Conservation (phyloP, 768 basidiomycete genomes). For the Dioszegia crocea region DNA sequence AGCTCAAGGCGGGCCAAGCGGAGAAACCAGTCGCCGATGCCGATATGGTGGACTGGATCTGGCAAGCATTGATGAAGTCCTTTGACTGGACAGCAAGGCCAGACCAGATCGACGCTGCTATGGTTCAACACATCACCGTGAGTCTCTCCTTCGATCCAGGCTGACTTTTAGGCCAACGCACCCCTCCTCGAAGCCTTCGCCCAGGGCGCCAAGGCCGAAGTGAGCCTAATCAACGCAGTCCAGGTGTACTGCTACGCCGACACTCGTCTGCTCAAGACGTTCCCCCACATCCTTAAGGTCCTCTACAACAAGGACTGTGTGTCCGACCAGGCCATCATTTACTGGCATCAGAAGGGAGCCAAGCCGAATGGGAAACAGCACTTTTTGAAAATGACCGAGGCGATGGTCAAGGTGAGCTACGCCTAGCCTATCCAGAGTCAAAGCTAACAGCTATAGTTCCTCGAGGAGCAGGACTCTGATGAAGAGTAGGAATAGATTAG, state of each 20-base stretch:
- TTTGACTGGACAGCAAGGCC: conserved; percentile 85
- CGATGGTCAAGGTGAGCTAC: conserved; percentile 72
- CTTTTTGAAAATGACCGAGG: conserved; percentile 81
- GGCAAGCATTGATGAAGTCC: conserved; percentile 82
- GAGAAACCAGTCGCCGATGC: conserved; percentile 77
- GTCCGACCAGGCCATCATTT: conserved; percentile 92
- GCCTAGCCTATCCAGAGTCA: not conserved
- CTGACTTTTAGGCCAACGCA: conserved; percentile 65
- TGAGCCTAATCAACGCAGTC: conserved; percentile 88
- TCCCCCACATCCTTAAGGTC: conserved; percentile 92
- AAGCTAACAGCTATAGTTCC: conserved; percentile 5
- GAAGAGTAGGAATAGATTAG: conserved; percentile 56
- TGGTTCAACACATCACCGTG: conserved; percentile 82
- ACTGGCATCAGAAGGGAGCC: conserved; percentile 96
- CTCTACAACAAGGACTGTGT: conserved; percentile 94
- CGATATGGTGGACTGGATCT: conserved; percentile 82
- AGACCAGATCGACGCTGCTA: conserved; percentile 85
- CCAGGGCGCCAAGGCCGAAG: conserved; percentile 79
- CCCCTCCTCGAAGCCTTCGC: conserved; percentile 88
- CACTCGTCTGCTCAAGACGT: conserved; percentile 87
- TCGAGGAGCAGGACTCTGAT: conserved; percentile 59
- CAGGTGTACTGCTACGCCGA: conserved; percentile 97
- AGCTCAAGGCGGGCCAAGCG: conserved; percentile 67
- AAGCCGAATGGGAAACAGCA: conserved; percentile 92
- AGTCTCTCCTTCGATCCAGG: conserved; percentile 41